Evolutionary conservation across 768 basidiomycete genomes (phyloP).

Genomic region (Kwoniella mangroviensis): DNA sequence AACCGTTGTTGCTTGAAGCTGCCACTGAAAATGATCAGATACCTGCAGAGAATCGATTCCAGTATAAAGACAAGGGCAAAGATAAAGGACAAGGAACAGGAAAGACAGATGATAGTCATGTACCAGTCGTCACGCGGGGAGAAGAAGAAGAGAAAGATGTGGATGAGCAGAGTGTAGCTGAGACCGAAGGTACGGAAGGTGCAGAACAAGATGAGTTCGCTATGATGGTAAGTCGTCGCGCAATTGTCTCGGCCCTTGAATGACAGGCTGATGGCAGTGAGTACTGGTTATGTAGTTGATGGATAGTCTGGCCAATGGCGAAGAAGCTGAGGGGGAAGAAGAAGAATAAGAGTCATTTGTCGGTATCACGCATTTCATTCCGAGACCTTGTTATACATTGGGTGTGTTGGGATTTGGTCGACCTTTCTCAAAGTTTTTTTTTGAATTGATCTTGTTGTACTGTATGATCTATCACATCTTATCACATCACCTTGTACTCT

Average conservation of each 20-base stretch:
- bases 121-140: no score
- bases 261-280: background rate
- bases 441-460: no score
- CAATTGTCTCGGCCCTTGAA: background rate
- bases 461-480: no score
- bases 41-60: constrained; percentile 33
- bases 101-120: background rate
- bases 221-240: constrained; percentile 24
- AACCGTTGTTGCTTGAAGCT: constrained; percentile 37
- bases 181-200: constrained; percentile 20
- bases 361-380: no score
- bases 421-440: no score
- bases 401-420: no score
- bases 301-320: constrained; percentile 30
- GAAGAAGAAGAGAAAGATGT: background rate
- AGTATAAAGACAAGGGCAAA: constrained; percentile 63
- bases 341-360: background rate
- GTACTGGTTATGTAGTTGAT: constrained; percentile 16
- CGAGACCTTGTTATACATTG: no score
- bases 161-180: constrained; percentile 10
- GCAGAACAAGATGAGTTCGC: constrained; percentile 35
- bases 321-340: background rate
- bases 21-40: constrained; percentile 23
- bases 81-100: background rate
- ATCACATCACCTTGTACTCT: no score